These are phyloP conservation scores for Vigna trinervia DNA, from an alignment of 306 rosid species.

Conservation along the genomic window DNA sequence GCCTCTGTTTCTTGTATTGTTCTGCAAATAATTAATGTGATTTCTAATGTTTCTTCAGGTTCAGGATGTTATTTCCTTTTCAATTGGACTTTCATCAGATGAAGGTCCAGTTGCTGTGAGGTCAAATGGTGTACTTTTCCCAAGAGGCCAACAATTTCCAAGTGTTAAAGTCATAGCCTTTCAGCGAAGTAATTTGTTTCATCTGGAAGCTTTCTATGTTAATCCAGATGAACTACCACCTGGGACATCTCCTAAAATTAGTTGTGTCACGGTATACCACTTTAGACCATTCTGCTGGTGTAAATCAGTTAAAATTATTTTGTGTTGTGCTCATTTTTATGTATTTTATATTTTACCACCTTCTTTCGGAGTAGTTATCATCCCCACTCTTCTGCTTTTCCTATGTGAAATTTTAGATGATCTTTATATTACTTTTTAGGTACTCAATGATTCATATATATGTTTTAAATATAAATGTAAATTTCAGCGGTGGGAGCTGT, in stretches of 20 bases:
- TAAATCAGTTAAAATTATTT: slow-evolving; percentile 23
- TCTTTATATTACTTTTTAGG: not conserved
- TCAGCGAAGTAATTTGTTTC: slow-evolving; percentile 62
- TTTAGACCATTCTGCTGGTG: slow-evolving; percentile 34
- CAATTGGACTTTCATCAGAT: slow-evolving; percentile 63
- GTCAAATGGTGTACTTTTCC: slow-evolving; percentile 67
- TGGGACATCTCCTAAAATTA: slow-evolving; percentile 59
- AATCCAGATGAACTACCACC: slow-evolving; percentile 69
- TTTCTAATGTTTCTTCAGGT: slow-evolving; percentile 62
- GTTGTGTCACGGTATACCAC: slow-evolving; percentile 72
- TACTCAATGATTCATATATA: not conserved
- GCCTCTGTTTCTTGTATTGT: slow-evolving; percentile 14
- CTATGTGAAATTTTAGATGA: not conserved
- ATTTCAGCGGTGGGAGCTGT: not conserved
- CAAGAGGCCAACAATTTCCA: slow-evolving; percentile 79
- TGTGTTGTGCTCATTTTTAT: slow-evolving; percentile 9
- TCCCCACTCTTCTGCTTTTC: slow-evolving; percentile 1
- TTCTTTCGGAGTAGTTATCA: slow-evolving; percentile 9
- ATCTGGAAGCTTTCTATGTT: slow-evolving; percentile 79
- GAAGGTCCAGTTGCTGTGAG: slow-evolving; percentile 60
- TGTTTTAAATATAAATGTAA: not conserved
- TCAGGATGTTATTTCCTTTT: slow-evolving; percentile 80
- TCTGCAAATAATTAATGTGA: slow-evolving; percentile 37
- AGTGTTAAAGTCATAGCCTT: slow-evolving; percentile 62
- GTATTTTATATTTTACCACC: not conserved